Base-by-base conservation (phyloP, 306 rosid species). In the Vigna nakashimae region DNA sequence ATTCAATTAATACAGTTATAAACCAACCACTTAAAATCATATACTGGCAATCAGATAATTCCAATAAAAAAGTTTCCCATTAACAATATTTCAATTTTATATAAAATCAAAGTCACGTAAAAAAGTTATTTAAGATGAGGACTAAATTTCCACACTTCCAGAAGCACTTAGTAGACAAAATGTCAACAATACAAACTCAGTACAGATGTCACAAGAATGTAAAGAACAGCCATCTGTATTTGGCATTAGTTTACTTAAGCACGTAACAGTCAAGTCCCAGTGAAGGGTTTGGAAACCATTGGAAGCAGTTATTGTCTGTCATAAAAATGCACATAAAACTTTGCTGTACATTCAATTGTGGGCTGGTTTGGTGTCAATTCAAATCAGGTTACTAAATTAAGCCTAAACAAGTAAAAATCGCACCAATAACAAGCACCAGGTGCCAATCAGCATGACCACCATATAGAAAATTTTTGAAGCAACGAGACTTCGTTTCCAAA, bases 401-500 rank as follows among this genome's bases (percentile, higher is more conserved):
- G 20, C 63, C 50, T 20, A 34, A 43, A 30, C 18, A 4, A 30
- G 4, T 65, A 40, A 13, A 64, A 30, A 18, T 67, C 60, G 75
- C 36, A 66, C 63, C 60, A 30, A 43, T 42, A 72, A 49, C 26
- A 38, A 38, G 72, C 38, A 40, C 11, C 48, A 15, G 24, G 22
- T 30, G 50, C 40, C 52, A 56, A 71, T 42, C 55, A 46, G n/a
- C 18, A 14, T 32, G 43, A 24, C 14, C 55, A 81, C n/a, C n/a
- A 26, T 43, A 73, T 38, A 30, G 72, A 11, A 42, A 9, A 0
- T 2, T 16, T 24, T 67, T 12, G 43, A 66, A 59, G 20, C 65
- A 26, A 78, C 10, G 62, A 10, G 76, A 73, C 26, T 45, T 30
- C 8, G 28, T 10, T 76, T 16, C 62, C 62, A 65, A 76, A 12